Base-by-base conservation (phyloP, 306 rosid genomes). In the Rosa rugosa region DNA sequence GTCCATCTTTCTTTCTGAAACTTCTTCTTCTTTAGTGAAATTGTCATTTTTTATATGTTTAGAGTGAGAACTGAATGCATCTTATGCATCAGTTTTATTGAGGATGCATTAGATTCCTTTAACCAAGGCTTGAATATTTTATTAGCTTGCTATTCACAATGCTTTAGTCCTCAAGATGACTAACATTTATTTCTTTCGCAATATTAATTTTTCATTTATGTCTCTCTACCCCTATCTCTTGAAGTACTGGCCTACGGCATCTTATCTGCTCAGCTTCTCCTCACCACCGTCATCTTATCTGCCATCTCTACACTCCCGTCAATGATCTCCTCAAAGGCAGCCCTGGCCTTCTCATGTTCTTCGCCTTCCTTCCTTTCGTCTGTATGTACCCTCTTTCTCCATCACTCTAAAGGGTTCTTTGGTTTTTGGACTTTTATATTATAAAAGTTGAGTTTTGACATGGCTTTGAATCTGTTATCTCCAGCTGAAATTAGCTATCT, bases 401-500 rank as follows among this genome's bases (percentile, higher is more conserved):
- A 0, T 62, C 38, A 22, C 66, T 63, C 45, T 18, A 40, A 36
- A 40, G 59, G 8, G 27, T 44, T 44, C 14, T 63, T 36, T 25
- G 47, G 49, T 72, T 66, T 67, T 45, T 67, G 34, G 38, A 27
- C 53, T 73, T 73, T 78, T 72, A 49, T 62, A 13, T 27, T 73
- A 44, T 50, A 64, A 20, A 44, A 16, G 73, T 5, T 69, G 69
- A 69, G 41, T 41, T 72, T 25, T 27, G 27, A 7, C 45, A 92
- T 95, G 99, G 93, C 99, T 83, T 76, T 91, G 77, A 93, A 93
- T 81, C 56, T 93, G 57, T 47, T 85, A 41, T 84, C 94, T 65
- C 93, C 96, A 45, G 80, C 96, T 87, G 98, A 95, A 83, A 82
- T 91, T 45, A 95, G 91, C 91, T 2, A 42, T 78, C n/a, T 90